phyloP scores from a whole-genome alignment of 305 asterid species.

The Ajuga reptans region DNA sequence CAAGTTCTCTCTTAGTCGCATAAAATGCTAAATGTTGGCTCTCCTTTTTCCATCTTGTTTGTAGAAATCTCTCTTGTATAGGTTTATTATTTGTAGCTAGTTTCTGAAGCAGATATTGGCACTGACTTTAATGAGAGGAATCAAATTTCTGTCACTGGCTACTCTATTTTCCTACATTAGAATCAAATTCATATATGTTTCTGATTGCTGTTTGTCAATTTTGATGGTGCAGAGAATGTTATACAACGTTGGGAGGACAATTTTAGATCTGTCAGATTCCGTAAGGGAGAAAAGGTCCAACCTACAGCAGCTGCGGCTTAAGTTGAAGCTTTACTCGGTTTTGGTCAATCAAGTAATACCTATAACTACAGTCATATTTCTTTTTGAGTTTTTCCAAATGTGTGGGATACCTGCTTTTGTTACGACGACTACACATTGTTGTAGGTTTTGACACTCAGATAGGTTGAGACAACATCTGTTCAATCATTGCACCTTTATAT shows the following conservation, averaged over 20 bases:
- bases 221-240: slow-evolving; percentile 47
- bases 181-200: not conserved
- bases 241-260: slow-evolving; percentile 51
- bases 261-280: slow-evolving; percentile 37
- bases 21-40: not conserved
- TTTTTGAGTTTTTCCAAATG: slow-evolving; percentile 1
- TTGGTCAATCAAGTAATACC: slow-evolving; percentile 53
- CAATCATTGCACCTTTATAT: not conserved
- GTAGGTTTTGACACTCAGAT: not conserved
- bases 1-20: not conserved
- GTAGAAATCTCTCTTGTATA: not conserved
- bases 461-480: not conserved
- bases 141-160: not conserved
- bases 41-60: not conserved
- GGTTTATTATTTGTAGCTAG: not conserved
- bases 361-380: not conserved
- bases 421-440: not conserved
- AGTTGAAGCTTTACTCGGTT: slow-evolving; percentile 46
- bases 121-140: not conserved
- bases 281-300: slow-evolving; percentile 47
- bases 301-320: slow-evolving; percentile 50
- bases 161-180: not conserved
- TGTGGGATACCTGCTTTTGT: slow-evolving; percentile 5
- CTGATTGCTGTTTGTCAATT: not conserved
- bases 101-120: slow-evolving; percentile 2